Evolutionary conservation across 2,329 filamentous ascomycete species (phyloP).

Genomic region (Fusarium sp.): DNA sequence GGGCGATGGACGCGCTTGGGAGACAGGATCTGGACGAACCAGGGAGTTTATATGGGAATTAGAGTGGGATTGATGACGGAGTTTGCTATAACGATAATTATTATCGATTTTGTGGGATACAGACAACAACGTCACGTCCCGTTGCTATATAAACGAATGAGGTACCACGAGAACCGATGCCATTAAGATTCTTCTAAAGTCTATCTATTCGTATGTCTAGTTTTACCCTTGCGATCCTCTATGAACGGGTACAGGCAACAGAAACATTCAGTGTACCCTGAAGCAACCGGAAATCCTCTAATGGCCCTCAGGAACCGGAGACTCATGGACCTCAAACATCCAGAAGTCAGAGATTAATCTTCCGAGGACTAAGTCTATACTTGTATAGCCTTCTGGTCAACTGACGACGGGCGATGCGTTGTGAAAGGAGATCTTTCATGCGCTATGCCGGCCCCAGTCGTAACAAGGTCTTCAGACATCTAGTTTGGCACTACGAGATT

Average conservation of each 20-base stretch:
- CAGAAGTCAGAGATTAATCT: not conserved
- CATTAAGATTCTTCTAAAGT: not conserved
- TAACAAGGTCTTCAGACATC: not conserved
- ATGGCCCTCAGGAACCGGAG: not conserved
- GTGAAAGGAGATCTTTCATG: not conserved
- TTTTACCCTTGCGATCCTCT: not conserved
- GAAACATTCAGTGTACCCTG: not conserved
- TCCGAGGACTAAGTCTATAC: not conserved
- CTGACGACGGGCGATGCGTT: not conserved
- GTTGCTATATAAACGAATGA: not conserved
- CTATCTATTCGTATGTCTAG: not conserved
- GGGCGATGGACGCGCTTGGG: conserved; percentile 41
- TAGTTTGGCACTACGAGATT: conserved; percentile 19
- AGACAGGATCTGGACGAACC: conserved; percentile 46
- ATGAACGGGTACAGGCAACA: not conserved
- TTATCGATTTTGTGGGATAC: not conserved
- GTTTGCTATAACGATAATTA: not conserved
- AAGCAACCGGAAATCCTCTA: not conserved
- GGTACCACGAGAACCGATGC: not conserved
- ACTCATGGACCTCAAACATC: not conserved
- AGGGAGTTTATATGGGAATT: not conserved
- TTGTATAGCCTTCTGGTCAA: not conserved
- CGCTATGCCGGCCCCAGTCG: not conserved
- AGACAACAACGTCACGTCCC: not conserved
- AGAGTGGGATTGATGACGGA: not conserved